Base-by-base conservation (phyloP, 306 rosid genomes). In the Pueraria montana region DNA sequence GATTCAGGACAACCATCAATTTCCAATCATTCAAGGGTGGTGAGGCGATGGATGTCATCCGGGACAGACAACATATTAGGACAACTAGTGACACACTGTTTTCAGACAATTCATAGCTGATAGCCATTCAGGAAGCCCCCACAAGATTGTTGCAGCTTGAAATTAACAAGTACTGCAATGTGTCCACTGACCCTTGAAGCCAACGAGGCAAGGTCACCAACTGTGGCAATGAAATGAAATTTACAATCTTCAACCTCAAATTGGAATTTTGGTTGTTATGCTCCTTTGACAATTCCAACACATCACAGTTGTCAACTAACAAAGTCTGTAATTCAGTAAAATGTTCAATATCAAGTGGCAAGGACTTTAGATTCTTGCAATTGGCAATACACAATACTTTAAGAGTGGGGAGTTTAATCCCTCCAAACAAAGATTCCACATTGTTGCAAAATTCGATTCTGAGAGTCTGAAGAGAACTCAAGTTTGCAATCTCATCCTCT, bases 41-140 rank as follows among this genome's bases (percentile, higher is more conserved):
- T 1, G 4, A 81, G 76, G 40, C 6, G 14, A 5, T 56, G 45
- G 23, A 73, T 77, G 42, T 68, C 42, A 6, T 38, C 34, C 0
- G 82, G 87, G 4, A 87, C 24, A 67, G 62, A 80, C 46, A 53
- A 5, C 78, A 86, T 8, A 11, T 78, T 17, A 16, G 56, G 67
- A 76, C 88, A 86, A 0, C 8, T 1, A 0, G 0, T 0, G 43
- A 88, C 71, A 12, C 0, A 0, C 4, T 48, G 11, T 21, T 32
- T 78, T 40, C 1, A 88, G 48, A 14, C 40, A 63, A 3, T 2
- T 66, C 43, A 81, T 42, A 14, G 52, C 0, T 59, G 80, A 38
- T 8, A 86, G 50, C 89, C 91, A 88, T 17, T 78, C 67, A 0
- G 86, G 89, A 30, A 86, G 63, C 18, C 2, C n/a, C 42, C 36